phyloP scores from a whole-genome alignment of 208 protist genomes.

The Leptomonas seymouri region DNA sequence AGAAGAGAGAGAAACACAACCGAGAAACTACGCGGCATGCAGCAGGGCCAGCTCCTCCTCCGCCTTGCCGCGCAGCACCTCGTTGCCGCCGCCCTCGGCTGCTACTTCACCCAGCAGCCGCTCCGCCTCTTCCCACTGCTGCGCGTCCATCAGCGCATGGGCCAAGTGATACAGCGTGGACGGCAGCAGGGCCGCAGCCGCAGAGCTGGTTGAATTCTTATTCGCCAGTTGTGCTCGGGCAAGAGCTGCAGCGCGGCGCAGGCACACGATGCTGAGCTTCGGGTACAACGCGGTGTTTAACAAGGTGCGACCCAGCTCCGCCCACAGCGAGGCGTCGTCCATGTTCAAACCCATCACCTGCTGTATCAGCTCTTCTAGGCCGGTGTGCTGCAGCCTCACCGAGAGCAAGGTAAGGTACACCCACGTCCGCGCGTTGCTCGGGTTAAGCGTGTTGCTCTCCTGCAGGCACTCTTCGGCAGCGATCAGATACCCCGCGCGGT shows the following conservation, averaged over 20 bases:
- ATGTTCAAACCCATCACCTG: slow-evolving; percentile 66
- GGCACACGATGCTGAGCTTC: slow-evolving; percentile 49
- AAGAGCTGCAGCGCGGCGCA: slow-evolving; percentile 55
- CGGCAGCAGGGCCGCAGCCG: slow-evolving; percentile 17
- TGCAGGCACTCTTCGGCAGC: slow-evolving; percentile 87
- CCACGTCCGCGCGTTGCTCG: slow-evolving; percentile 87
- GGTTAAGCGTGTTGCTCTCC: slow-evolving; percentile 89
- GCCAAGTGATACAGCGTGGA: slow-evolving; percentile 70
- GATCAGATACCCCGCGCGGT: slow-evolving; percentile 60
- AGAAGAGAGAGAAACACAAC: too few relatives aligned
- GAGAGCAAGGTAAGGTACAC: slow-evolving; percentile 76
- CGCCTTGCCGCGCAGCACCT: slow-evolving; percentile 70
- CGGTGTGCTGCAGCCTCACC: slow-evolving; percentile 41
- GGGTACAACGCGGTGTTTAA: slow-evolving; percentile 36
- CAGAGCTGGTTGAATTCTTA: not conserved
- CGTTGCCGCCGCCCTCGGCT: slow-evolving; percentile 36
- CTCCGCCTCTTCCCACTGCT: slow-evolving; percentile 55
- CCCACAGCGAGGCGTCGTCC: slow-evolving; percentile 60
- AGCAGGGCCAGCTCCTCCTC: slow-evolving; percentile 69
- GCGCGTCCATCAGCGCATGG: slow-evolving; percentile 48
- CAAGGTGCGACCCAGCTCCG: slow-evolving; percentile 79
- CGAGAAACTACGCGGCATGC: slow-evolving; percentile 1
- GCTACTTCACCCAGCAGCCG: slow-evolving; percentile 53
- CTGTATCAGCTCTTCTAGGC: slow-evolving; percentile 68
- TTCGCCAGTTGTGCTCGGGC: slow-evolving; percentile 25